Base-by-base conservation (phyloP, 306 rosid species). In the Prinsepia uniflora region DNA sequence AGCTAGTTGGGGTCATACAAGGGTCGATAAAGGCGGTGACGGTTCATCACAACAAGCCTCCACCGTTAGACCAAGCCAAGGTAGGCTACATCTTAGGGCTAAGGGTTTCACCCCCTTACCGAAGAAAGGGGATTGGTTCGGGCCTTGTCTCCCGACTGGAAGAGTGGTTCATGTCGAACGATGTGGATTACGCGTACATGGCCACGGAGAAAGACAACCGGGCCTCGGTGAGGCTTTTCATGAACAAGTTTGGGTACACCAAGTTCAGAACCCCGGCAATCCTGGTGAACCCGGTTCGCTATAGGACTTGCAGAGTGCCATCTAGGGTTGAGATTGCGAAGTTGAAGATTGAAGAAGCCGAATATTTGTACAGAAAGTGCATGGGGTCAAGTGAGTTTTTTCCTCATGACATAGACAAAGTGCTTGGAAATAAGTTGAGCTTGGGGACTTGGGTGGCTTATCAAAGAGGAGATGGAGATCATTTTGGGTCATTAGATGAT, bases 361-460 rank as follows among this genome's bases (percentile, higher is more conserved):
- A 82, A 70, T 78, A 61, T 13, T 76, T 94, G 14, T 90, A 90
- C 78, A 73, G 89, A 62, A 93, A 80, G 65, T 84, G 73, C 85
- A 87, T 94, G 94, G 75, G 81, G 7, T 65, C 89, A 49, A 74
- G 75, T 5, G 98, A 94, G 74, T 87, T 90, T n/a, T 94, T 90
- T 46, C 96, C 98, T 3, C 57, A 74, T 47, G 98, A 94, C 65
- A 89, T 94, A 61, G 91, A 86, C 30, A 72, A 74, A 42, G 81
- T 90, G 13, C 81, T 90, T 5, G 70, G 80, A 24, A 88, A 90
- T 76, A 90, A 89, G 78, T 76, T 90, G 19, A 88, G 96, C 8
- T 75, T 94, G 69, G 98, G 98, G 53, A 94, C 98, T 6, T 94
- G 92, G 94, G 86, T 89, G 71, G 97, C 98, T 15, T 80, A 83